Percentiles rank a stretch among this genome's conserved stretches.
Evolutionary conservation across 768 basidiomycete species (phyloP).

Genomic region (Clathrus columnatus): DNA sequence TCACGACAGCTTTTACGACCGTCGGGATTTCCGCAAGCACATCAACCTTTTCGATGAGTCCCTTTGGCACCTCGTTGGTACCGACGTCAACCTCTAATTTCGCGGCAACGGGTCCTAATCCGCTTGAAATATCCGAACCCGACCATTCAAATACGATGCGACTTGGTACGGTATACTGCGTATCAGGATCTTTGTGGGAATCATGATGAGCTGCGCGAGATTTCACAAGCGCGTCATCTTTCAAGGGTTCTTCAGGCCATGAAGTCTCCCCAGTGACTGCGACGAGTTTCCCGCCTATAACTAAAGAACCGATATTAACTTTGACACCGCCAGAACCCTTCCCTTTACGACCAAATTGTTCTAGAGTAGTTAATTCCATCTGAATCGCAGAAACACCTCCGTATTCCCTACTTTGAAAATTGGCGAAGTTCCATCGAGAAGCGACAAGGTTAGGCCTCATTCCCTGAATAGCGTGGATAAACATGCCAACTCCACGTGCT

Average conservation of each 20-base stretch:
- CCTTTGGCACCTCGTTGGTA: conserved; percentile 46
- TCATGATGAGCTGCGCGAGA: conserved; percentile 62
- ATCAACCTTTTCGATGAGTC: conserved; percentile 88
- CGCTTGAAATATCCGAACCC: conserved; percentile 29
- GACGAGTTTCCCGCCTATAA: conserved; percentile 69
- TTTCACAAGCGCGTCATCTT: conserved; percentile 38
- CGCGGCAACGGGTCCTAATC: conserved; percentile 45
- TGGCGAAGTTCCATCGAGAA: conserved; percentile 87
- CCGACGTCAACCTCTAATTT: conserved; percentile 52
- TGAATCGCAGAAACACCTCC: conserved; percentile 78
- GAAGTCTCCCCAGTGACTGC: conserved; percentile 73
- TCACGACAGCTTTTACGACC: conserved; percentile 85
- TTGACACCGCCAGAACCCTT: conserved; percentile 73
- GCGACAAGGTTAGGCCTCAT: conserved; percentile 95
- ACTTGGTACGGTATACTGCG: conserved; percentile 68
- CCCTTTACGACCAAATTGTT: conserved; percentile 70
- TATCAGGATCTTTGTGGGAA: conserved; percentile 60
- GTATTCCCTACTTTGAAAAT: conserved; percentile 72
- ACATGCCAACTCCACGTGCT: conserved; percentile 66
- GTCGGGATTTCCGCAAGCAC: conserved; percentile 92
- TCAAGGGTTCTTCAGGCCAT: conserved; percentile 50
- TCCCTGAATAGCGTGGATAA: conserved; percentile 95
- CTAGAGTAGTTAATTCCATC: conserved; percentile 92
- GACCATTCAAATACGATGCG: conserved; percentile 72
- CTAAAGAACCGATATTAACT: conserved; percentile 80